These are phyloP conservation scores for Penicillium hordei DNA, from an alignment of 2,329 filamentous ascomycete species.

Conservation along the genomic window DNA sequence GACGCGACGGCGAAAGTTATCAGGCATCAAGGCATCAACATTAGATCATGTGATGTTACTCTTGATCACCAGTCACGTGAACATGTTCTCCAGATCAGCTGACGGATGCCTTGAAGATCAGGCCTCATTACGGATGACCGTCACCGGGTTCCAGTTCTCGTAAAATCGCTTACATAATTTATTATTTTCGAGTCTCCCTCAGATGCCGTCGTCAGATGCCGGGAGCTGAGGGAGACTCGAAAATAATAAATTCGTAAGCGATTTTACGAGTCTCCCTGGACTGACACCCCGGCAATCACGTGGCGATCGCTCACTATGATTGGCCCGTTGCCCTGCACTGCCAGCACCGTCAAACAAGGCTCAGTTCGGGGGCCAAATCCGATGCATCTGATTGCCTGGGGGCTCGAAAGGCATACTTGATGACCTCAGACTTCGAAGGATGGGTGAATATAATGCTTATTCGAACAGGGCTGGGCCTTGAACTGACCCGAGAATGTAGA, in stretches of 20 bases:
- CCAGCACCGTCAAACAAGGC: not conserved
- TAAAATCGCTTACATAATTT: no score
- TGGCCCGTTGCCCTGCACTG: not conserved
- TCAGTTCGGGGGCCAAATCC: not conserved
- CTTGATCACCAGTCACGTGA: not conserved
- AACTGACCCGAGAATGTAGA: not conserved
- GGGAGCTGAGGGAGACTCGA: no score
- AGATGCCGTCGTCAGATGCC: no score
- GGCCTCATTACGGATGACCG: not conserved
- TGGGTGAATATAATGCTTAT: not conserved
- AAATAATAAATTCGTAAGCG: no score
- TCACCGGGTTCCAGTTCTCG: no score
- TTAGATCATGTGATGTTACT: not conserved
- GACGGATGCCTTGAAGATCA: not conserved
- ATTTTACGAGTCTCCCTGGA: no score
- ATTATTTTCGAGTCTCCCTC: no score
- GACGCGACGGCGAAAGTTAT: conserved; percentile 14
- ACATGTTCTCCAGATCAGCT: not conserved
- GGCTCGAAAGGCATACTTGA: not conserved
- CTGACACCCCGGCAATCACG: not conserved
- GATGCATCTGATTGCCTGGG: not conserved
- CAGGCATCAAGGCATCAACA: not conserved
- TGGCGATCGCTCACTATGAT: not conserved
- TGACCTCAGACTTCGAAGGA: not conserved
- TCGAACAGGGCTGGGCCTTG: not conserved